A percentile compares a stretch with the other conserved stretches of the same genome.
Evolutionary conservation across 139 green algal genomes (phyloP).

Genomic region (Desmodesmus armatus): DNA sequence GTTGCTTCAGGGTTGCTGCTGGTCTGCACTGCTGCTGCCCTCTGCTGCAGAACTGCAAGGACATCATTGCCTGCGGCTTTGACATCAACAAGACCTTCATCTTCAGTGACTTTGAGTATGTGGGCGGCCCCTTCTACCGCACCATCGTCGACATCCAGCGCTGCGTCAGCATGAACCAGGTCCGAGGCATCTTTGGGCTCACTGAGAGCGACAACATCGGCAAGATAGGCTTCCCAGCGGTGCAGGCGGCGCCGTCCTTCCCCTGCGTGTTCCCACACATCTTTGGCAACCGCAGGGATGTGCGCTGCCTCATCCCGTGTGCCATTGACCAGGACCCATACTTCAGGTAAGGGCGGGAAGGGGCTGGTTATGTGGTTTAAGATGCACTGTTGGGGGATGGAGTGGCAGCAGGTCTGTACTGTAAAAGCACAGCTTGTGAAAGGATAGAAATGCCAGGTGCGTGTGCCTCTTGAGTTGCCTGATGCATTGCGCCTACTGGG

Average conservation of each 20-base stretch:
- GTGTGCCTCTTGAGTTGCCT: too few species aligned
- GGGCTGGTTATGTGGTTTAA: too few species aligned
- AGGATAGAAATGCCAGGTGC: too few species aligned
- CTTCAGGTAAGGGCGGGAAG: conserved; percentile 56
- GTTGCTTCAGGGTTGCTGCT: not conserved
- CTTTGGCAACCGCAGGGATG: conserved; percentile 87
- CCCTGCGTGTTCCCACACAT: conserved; percentile 97
- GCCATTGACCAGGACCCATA: conserved; percentile 96
- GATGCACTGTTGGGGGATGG: too few species aligned
- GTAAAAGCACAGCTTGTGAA: too few species aligned
- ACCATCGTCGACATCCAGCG: conserved; percentile 93
- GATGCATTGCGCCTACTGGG: too few species aligned
- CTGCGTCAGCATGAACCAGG: conserved; percentile 94
- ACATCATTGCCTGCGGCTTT: conserved; percentile 99
- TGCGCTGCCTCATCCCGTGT: conserved; percentile 97
- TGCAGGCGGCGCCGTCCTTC: conserved; percentile 95
- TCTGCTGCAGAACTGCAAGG: conserved; percentile 89
- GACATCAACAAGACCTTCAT: conserved; percentile 97
- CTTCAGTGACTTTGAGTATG: conserved; percentile 98
- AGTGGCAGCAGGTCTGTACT: too few species aligned
- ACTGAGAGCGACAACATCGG: conserved; percentile 92
- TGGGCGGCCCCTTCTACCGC: conserved; percentile 94
- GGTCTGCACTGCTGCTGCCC: not conserved
- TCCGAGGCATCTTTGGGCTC: conserved; percentile 86
- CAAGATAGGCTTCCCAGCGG: conserved; percentile 96